Base-by-base conservation (phyloP, 225 moss, liverwort and hornwort genomes). In the Climacium dendroides region DNA sequence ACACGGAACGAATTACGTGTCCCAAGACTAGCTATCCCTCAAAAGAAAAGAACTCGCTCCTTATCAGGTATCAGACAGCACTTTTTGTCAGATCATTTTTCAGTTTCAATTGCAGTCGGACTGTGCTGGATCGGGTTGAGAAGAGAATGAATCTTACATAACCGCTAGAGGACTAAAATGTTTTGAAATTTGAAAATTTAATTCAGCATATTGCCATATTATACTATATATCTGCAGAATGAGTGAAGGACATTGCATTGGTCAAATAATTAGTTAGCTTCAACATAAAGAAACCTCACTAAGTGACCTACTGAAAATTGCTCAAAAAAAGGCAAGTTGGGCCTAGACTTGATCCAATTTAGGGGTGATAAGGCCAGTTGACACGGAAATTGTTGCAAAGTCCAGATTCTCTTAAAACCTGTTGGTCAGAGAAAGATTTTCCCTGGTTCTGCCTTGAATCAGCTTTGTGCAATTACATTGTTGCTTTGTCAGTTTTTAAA, bases 11-110 rank as follows among this genome's bases (percentile, higher is more conserved):
- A 88, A 20, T 16, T 85, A 59, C 74, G 79, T 62, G 88, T 87
- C 6, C 90, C 90, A 86, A 90, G 88, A 75, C 82, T 90, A 57
- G 87, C n/a, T 37, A 79, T 92, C 59, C 91, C 90, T 73, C 90
- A 79, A 47, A 91, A 89, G 79, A 92, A 88, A 85, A 91, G 83
- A 79, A 78, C 88, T 74, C 85, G 83, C n/a, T 93, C 92, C 41
- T 55, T 93, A 72, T 89, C 88, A 88, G 88, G 94, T 94, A 86
- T 34, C 4, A 53, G 30, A 52, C 15, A 45, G 11, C 14, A 15
- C 12, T 69, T 48, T 4, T 70, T 39, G 12, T 74, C 19, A 58
- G 59, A 74, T 66, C 32, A 7, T 22, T 30, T 55, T 50, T 72
- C 24, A 70, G 2, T 53, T 29, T 39, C 37, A 41, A 71, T 64